A percentile compares a stretch with the other conserved stretches of the same genome.
Conservation (phyloP, 306 rosid species). For the Leucaena leucocephala region DNA sequence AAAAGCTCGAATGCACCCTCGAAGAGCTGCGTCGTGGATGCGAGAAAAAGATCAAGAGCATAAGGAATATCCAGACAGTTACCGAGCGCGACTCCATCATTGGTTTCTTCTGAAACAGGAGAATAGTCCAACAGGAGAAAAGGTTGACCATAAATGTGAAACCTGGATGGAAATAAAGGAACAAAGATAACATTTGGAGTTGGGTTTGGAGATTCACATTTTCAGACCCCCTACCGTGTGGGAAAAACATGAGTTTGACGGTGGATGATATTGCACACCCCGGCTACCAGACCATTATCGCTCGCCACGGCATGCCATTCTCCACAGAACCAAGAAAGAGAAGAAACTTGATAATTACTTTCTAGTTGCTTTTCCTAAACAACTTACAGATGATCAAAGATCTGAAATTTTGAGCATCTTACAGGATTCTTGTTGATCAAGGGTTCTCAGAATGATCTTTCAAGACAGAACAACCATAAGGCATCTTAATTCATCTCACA, state of each 20-base stretch:
- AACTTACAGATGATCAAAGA: conserved; percentile 49
- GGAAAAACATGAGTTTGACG: conserved; percentile 28
- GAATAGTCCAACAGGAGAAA: conserved; percentile 63
- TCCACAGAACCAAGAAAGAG: conserved; percentile 43
- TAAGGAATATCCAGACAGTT: conserved; percentile 59
- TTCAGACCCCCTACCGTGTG: conserved; percentile 70
- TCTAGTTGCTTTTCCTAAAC: conserved; percentile 48
- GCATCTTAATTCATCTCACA: background rate
- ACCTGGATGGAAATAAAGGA: conserved; percentile 89
- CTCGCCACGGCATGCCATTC: conserved; percentile 52
- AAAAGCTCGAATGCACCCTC: conserved; percentile 70
- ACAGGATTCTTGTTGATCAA: conserved; percentile 32
- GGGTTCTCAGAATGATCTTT: background rate
- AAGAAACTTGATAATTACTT: conserved; percentile 51
- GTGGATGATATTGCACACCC: conserved; percentile 42
- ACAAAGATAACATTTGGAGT: conserved; percentile 71
- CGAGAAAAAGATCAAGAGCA: conserved; percentile 66
- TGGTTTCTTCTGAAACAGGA: conserved; percentile 43
- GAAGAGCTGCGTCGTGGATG: conserved; percentile 83
- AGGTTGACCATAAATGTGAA: conserved; percentile 59
- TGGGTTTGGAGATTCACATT: conserved; percentile 75
- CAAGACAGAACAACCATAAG: conserved; percentile 3
- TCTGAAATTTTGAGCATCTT: conserved; percentile 45
- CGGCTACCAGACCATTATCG: conserved; percentile 45
- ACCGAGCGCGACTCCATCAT: conserved; percentile 48